Evolutionary conservation across 2,329 filamentous ascomycete genomes (phyloP).

Genomic region (Aspergillus brunneoviolaceus): DNA sequence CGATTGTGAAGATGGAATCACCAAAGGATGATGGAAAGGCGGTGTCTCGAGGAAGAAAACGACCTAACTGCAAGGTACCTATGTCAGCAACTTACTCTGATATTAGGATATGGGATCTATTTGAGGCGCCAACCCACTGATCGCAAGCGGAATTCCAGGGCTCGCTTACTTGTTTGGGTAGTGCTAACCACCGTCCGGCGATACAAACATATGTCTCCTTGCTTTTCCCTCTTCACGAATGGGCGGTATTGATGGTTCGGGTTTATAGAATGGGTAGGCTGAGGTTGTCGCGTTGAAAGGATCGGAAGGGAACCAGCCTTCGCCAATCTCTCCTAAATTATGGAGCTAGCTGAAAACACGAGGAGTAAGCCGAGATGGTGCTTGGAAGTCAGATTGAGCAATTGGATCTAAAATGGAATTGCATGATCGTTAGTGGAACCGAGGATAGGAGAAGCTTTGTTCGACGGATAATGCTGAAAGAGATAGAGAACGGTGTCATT

Average conservation of each 20-base stretch:
- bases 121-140: background rate
- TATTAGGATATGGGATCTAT: background rate
- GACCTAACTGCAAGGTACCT: background rate
- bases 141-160: background rate
- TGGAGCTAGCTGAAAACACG: background rate
- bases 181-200: background rate
- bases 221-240: background rate
- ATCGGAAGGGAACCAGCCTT: slow-evolving; percentile 27
- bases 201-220: background rate
- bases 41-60: no score
- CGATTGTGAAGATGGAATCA: background rate
- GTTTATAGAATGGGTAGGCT: background rate
- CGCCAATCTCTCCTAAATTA: slow-evolving; percentile 18
- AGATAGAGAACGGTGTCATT: background rate
- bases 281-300: slow-evolving; percentile 7
- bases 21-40: slow-evolving; percentile 1
- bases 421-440: slow-evolving; percentile 17
- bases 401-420: slow-evolving; percentile 13
- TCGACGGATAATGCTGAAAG: background rate
- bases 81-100: background rate
- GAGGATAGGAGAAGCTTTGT: slow-evolving; percentile 4
- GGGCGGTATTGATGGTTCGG: background rate
- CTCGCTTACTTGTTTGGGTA: background rate
- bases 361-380: background rate
- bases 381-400: slow-evolving; percentile 6